Base-by-base conservation (phyloP, 2,329 filamentous ascomycete species). In the Claviceps sp. region DNA sequence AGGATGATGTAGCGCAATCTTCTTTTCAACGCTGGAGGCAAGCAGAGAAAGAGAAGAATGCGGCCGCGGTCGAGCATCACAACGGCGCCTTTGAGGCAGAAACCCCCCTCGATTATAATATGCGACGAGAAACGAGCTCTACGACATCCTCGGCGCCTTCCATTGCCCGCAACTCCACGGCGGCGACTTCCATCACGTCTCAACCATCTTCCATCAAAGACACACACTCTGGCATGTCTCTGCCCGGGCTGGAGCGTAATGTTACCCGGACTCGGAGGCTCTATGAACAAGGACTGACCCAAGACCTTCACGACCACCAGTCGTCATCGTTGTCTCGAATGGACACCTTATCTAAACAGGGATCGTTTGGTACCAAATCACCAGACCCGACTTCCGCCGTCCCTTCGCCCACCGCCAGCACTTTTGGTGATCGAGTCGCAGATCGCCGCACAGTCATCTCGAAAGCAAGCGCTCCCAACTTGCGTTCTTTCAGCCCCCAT, bases 101-200 rank as follows among this genome's bases (percentile, higher is more conserved):
- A 2, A 72, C 76, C 9, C 74, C 78, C 1, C 74, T 75, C 1
- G 79, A 78, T 20, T 89, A 84, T 62, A 85, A 85, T 59, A 79
- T 78, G 55, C 87, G 91, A 57, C 77, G 90, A 26, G 88, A 89
- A 57, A 95, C 89, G 0, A 93, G 86, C 1, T 96, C 91, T 0
- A 94, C 87, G 0, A 85, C 82, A 6, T 93, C 88, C 0, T 84
- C 80, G 0, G 71, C 70, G 4, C 84, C 81, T 5, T 82, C 81
- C 0, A 77, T 82, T 41, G 79, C 80, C 26, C 82, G 87, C 30
- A 83, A 81, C 52, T 96, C 91, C 0, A 95, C 90, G 1, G 87
- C 89, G 6, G 89, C 88, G 3, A 96, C 89, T 0, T 96, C 91
- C 0, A 73, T 94, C 49, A 81, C 83, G 0, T 63, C 65, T 20